A percentile compares a stretch with the other conserved stretches of the same genome.
Evolutionary conservation across 805 yeast genomes (phyloP).

Genomic region (Cyberlindnera lachancei): DNA sequence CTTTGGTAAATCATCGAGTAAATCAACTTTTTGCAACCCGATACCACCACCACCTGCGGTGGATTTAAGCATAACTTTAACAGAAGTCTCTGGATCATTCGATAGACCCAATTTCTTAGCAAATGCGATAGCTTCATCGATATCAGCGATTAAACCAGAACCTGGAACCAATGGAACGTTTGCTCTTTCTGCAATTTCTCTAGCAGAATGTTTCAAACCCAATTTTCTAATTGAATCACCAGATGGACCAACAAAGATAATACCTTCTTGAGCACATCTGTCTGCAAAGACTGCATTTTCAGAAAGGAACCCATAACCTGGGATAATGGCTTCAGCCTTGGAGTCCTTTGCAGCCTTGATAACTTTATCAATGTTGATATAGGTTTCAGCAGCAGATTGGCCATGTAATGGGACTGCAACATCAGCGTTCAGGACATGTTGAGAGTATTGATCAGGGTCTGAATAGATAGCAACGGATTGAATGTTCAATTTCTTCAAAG

Average conservation of each 20-base stretch:
- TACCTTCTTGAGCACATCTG: slow-evolving; percentile 72
- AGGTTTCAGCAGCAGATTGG: slow-evolving; percentile 82
- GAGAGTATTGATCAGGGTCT: slow-evolving; percentile 82
- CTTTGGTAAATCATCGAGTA: slow-evolving; percentile 68
- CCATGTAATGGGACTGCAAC: slow-evolving; percentile 76
- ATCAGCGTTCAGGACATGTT: slow-evolving; percentile 82
- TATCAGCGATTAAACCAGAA: slow-evolving; percentile 66
- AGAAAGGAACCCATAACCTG: slow-evolving; percentile 94
- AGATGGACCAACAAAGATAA: slow-evolving; percentile 93
- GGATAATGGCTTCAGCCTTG: slow-evolving; percentile 91
- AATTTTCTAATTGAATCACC: slow-evolving; percentile 87
- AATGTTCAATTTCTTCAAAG: slow-evolving; percentile 74
- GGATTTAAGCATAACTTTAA: slow-evolving; percentile 93
- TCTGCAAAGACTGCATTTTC: slow-evolving; percentile 97
- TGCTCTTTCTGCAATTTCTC: slow-evolving; percentile 88
- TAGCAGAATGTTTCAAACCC: slow-evolving; percentile 94
- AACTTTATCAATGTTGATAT: slow-evolving; percentile 78
- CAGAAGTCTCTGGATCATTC: slow-evolving; percentile 33
- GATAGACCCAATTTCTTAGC: slow-evolving; percentile 57
- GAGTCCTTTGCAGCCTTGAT: slow-evolving; percentile 77
- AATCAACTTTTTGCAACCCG: slow-evolving; percentile 90
- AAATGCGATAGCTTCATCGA: slow-evolving; percentile 66
- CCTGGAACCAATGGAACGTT: slow-evolving; percentile 98
- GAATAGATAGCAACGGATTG: slow-evolving; percentile 84
- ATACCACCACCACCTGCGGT: slow-evolving; percentile 99